phyloP scores from a whole-genome alignment of 257 asterid genomes.

The Nicotiana benthamiana region DNA sequence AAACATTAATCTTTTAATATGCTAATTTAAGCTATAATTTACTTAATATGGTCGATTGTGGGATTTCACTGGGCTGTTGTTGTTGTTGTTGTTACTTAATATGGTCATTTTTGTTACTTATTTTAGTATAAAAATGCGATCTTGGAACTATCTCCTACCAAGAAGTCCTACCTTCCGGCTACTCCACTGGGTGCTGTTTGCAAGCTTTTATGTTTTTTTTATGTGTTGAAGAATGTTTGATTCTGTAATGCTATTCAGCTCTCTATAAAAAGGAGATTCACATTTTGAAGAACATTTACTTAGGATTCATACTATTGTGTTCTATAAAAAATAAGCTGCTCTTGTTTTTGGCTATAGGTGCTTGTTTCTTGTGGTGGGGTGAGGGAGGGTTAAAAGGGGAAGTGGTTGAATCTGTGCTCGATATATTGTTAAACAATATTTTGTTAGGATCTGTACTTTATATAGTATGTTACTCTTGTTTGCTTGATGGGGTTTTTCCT shows the following conservation, averaged over 20 bases:
- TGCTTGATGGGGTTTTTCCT: not conserved
- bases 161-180: not conserved
- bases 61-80: no score
- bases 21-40: not conserved
- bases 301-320: not conserved
- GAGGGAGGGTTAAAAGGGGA: no score
- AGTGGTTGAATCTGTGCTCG: no score
- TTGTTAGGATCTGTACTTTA: not conserved
- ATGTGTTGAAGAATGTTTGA: no score
- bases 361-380: no score
- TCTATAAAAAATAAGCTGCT: no score
- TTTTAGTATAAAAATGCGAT: not conserved
- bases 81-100: no score
- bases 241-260: no score
- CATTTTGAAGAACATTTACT: not conserved
- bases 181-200: no score
- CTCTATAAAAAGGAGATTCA: not conserved
- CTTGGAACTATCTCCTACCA: not conserved
- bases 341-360: no score
- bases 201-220: no score
- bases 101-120: not conserved
- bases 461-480: not conserved
- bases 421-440: not conserved
- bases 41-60: not conserved
- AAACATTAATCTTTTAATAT: not conserved